phyloP scores from a whole-genome alignment of 176 grass and related monocot species.

The Elaeis guineensis region DNA sequence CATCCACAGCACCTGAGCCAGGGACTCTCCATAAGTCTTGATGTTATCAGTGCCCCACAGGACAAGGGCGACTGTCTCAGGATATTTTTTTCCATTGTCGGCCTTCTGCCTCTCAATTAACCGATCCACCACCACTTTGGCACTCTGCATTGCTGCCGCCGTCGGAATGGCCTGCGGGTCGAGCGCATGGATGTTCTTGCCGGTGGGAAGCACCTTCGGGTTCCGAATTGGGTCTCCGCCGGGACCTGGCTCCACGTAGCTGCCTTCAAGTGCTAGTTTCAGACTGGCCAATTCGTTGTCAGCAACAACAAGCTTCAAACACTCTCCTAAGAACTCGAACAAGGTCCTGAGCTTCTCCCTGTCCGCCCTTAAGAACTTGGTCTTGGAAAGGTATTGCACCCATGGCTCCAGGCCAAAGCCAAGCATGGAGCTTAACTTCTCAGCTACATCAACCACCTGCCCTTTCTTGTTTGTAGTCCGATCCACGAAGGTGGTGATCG shows the following conservation, averaged over 20 bases:
- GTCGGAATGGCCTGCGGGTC: conserved; percentile 95
- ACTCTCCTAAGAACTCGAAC: conserved; percentile 76
- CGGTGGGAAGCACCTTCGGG: conserved; percentile 93
- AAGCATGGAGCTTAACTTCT: conserved; percentile 61
- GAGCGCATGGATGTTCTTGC: conserved; percentile 97
- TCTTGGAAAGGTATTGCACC: conserved; percentile 77
- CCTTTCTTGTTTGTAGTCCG: conserved; percentile 79
- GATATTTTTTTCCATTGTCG: conserved; percentile 82
- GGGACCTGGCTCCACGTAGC: conserved; percentile 85
- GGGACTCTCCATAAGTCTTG: conserved; percentile 95
- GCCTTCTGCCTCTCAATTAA: conserved; percentile 82
- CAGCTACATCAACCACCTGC: conserved; percentile 74
- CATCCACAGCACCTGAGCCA: conserved; percentile 97
- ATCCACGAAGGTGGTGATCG: conserved; percentile 64
- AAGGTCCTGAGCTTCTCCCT: conserved; percentile 77
- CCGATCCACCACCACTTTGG: conserved; percentile 81
- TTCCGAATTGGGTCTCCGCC: conserved; percentile 94
- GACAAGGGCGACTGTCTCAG: conserved; percentile 96
- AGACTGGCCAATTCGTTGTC: conserved; percentile 84
- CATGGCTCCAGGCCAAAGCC: conserved; percentile 85
- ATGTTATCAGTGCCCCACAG: conserved; percentile 98
- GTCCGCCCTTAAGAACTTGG: conserved; percentile 78
- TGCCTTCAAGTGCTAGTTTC: conserved; percentile 86
- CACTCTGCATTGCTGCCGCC: conserved; percentile 83
- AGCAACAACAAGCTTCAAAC: conserved; percentile 72